These are phyloP conservation scores for Solanum pimpinellifolium DNA, from an alignment of 257 asterid species.

Conservation along the genomic window DNA sequence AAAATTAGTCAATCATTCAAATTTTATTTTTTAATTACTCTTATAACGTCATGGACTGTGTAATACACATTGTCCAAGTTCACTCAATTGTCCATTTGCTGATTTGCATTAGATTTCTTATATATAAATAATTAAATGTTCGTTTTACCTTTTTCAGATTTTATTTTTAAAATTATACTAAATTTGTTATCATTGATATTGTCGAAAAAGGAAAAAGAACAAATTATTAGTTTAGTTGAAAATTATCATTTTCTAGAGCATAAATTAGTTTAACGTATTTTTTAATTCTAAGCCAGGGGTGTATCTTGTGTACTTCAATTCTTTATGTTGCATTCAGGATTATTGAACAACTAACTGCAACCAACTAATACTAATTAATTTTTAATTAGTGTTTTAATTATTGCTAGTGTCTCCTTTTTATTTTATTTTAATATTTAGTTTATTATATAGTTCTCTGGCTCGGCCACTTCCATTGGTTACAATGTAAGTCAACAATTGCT, in stretches of 20 bases:
- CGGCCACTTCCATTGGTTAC: not conserved
- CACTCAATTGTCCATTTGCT: not conserved
- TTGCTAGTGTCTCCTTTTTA: not conserved
- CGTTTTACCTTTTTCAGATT: not conserved
- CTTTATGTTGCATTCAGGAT: not conserved
- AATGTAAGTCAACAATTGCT: not conserved
- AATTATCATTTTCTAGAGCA: not conserved
- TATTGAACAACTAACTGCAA: not conserved
- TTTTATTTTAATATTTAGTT: not conserved
- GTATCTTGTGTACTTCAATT: not conserved
- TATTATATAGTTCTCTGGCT: not conserved
- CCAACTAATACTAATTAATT: not conserved
- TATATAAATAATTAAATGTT: not conserved
- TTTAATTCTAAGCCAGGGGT: not conserved
- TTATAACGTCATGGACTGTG: not conserved
- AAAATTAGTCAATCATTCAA: not conserved
- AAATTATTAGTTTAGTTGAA: not conserved
- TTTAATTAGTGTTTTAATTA: not conserved
- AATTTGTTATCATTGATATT: not conserved
- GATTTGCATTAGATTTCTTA: not conserved
- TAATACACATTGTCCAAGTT: not conserved
- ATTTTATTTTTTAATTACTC: not conserved
- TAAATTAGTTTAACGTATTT: not conserved
- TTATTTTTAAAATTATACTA: accelerated
- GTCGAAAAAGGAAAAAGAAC: not conserved